A percentile compares a stretch with the other conserved stretches of the same genome.
phyloP scores from a whole-genome alignment of 306 rosid genomes.

The Alnus glutinosa region DNA sequence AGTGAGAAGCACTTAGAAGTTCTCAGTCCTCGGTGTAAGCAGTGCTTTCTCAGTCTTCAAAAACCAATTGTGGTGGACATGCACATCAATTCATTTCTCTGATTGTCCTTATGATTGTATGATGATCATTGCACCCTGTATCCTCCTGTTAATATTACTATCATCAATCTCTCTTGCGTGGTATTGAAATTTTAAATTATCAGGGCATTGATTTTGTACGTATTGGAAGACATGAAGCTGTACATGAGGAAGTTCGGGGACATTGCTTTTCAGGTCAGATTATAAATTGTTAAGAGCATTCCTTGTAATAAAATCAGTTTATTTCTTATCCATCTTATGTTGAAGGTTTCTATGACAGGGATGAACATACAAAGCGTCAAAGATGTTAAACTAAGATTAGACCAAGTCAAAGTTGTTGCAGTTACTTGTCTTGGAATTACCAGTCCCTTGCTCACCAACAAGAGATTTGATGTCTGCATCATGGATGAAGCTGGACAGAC shows the following conservation, averaged over 20 bases:
- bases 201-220: slow-evolving; percentile 87
- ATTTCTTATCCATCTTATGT: slow-evolving; percentile 31
- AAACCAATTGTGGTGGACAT: background rate
- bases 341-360: slow-evolving; percentile 43
- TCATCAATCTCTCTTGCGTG: slow-evolving; percentile 4
- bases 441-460: slow-evolving; percentile 76
- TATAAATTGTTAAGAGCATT: slow-evolving; percentile 14
- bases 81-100: background rate
- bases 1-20: background rate
- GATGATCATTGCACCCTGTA: background rate
- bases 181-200: slow-evolving; percentile 33
- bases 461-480: slow-evolving; percentile 88
- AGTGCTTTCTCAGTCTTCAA: slow-evolving; percentile 17
- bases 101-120: slow-evolving; percentile 8
- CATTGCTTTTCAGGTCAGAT: slow-evolving; percentile 82
- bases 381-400: slow-evolving; percentile 64
- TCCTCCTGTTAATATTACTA: slow-evolving; percentile 4
- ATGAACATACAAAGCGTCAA: slow-evolving; percentile 55
- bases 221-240: slow-evolving; percentile 78
- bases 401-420: slow-evolving; percentile 89
- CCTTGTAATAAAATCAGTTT: slow-evolving; percentile 19
- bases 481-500: slow-evolving; percentile 99
- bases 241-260: slow-evolving; percentile 75
- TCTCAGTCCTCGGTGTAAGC: background rate
- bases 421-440: slow-evolving; percentile 87